These are phyloP conservation scores for Sporothrix luriei DNA, from an alignment of 2,329 filamentous ascomycete genomes.

Conservation along the genomic window DNA sequence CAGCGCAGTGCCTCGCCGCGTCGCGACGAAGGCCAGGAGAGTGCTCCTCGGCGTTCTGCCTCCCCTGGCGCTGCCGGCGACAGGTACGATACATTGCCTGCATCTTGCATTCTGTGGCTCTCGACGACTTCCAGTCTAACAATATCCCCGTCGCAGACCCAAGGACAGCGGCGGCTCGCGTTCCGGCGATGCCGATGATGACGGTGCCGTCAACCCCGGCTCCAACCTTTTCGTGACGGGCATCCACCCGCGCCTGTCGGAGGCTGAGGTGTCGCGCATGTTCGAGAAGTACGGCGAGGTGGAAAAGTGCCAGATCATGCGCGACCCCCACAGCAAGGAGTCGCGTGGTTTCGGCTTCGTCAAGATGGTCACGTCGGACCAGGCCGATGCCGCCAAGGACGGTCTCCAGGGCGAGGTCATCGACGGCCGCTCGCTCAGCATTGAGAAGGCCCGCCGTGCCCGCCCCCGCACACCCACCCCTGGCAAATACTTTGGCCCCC, in stretches of 20 bases:
- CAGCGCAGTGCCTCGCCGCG: constrained; percentile 68
- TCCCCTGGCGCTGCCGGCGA: constrained; percentile 60
- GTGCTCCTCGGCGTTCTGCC: constrained; percentile 61
- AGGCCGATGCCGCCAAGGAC: constrained; percentile 96
- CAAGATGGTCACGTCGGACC: constrained; percentile 94
- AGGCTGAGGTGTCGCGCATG: constrained; percentile 87
- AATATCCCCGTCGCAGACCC: constrained; percentile 38
- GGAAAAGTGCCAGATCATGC: constrained; percentile 99
- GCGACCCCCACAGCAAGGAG: constrained; percentile 96
- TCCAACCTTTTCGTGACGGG: constrained; percentile 99
- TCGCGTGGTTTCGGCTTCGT: constrained; percentile 99
- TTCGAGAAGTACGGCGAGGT: constrained; percentile 99
- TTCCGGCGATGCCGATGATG: constrained; percentile 63
- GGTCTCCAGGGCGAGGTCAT: constrained; percentile 93
- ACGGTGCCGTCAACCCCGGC: constrained; percentile 84
- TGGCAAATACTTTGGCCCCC: constrained; percentile 98
- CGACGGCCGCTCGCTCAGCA: constrained; percentile 93
- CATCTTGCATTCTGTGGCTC: constrained; percentile 16
- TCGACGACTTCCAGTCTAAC: constrained; percentile 39
- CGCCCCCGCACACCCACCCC: constrained; percentile 94
- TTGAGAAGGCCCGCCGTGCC: constrained; percentile 96
- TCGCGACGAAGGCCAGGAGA: constrained; percentile 63
- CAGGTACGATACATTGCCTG: constrained; percentile 46
- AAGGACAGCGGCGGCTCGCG: constrained; percentile 51
- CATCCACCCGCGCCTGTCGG: constrained; percentile 88